Percentiles rank a stretch among this genome's conserved stretches.
Conservation (phyloP, 2,329 filamentous ascomycete genomes). For the Botryotinia narcissicola region DNA sequence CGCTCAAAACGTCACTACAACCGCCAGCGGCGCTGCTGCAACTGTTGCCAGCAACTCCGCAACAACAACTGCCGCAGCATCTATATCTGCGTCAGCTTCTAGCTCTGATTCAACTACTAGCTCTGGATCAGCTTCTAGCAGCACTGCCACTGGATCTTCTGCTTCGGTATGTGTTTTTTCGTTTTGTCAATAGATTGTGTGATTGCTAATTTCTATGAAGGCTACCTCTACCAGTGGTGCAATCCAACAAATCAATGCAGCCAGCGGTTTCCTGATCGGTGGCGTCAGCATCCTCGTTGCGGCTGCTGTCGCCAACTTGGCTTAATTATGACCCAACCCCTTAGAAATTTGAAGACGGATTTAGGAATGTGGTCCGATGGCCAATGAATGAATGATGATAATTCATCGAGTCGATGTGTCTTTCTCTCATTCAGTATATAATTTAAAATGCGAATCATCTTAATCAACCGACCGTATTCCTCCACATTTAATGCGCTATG, state of each 20-base stretch:
- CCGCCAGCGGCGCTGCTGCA: background rate
- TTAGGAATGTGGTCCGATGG: background rate
- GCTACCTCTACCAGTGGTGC: background rate
- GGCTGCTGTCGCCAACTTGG: background rate
- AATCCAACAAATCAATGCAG: background rate
- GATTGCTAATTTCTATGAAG: background rate
- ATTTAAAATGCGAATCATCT: background rate
- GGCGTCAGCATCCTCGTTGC: background rate
- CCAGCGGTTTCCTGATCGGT: background rate
- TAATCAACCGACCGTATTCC: background rate
- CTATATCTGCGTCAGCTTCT: background rate
- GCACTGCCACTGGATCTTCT: background rate
- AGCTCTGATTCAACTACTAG: background rate
- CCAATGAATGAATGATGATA: background rate
- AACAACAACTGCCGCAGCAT: background rate
- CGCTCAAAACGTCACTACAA: background rate
- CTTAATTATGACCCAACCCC: background rate
- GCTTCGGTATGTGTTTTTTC: background rate
- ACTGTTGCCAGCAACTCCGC: background rate
- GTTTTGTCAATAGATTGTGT: background rate
- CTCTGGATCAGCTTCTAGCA: background rate
- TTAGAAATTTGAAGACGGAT: background rate
- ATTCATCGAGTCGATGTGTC: background rate
- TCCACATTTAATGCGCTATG: background rate
- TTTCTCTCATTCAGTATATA: background rate